A percentile compares a stretch with the other conserved stretches of the same genome.
Evolutionary conservation across 129 eudicot genomes (phyloP).

Genomic region (Escallonia rubra): DNA sequence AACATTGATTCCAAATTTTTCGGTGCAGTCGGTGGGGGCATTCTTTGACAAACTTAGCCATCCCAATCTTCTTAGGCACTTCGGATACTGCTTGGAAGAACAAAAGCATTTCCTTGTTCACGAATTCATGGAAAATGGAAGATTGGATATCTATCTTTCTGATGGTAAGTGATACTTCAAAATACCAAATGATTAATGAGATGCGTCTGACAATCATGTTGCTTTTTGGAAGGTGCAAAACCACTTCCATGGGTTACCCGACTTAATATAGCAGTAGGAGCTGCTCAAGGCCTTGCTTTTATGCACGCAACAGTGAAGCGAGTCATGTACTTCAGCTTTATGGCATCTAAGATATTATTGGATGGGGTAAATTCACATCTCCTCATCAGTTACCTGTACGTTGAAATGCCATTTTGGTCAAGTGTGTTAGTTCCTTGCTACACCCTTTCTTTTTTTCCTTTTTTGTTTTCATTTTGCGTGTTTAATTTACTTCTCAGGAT

Average conservation of each 20-base stretch:
- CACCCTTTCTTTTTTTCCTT: no score
- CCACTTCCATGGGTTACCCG: slow-evolving; percentile 13
- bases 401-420: no score
- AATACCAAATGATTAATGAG: no score
- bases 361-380: slow-evolving; percentile 8
- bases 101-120: slow-evolving; percentile 16
- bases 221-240: not conserved
- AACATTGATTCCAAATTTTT: no score
- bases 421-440: no score
- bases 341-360: slow-evolving; percentile 19
- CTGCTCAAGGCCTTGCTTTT: slow-evolving; percentile 11
- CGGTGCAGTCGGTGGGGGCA: slow-evolving; percentile 17
- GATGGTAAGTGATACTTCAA: slow-evolving; percentile 4
- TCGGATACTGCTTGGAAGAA: slow-evolving; percentile 19
- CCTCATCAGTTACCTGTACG: no score
- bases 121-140: slow-evolving; percentile 17
- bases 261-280: slow-evolving; percentile 14
- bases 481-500: no score
- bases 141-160: not conserved
- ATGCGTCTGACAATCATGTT: no score
- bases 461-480: no score
- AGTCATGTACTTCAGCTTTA: slow-evolving; percentile 17
- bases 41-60: slow-evolving; percentile 9
- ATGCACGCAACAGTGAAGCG: slow-evolving; percentile 2
- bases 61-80: slow-evolving; percentile 20